Percentiles rank a stretch among this genome's conserved stretches.
Conservation (phyloP, 2,329 filamentous ascomycete species). For the Emmonsiellopsis sp. region DNA sequence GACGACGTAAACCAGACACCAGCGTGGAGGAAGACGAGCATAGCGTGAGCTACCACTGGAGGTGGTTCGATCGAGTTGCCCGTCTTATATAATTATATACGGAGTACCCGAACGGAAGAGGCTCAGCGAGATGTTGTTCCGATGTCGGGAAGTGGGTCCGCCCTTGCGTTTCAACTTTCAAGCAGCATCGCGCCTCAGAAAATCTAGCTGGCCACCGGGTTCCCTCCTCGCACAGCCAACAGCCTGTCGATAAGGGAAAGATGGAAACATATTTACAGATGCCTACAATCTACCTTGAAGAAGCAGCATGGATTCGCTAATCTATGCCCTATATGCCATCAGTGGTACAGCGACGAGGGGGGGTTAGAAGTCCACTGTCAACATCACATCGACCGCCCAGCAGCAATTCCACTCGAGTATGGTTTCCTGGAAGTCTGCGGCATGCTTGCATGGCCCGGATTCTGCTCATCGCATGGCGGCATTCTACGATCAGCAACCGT, state of each 20-base stretch:
- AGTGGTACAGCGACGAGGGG: not conserved
- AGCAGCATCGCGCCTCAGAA: not conserved
- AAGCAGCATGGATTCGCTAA: not conserved
- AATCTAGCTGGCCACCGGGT: not conserved
- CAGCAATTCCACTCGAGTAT: conserved; percentile 4
- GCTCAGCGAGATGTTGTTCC: conserved; percentile 1
- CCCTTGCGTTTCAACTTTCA: not conserved
- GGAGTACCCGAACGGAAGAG: conserved; percentile 2
- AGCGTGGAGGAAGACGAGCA: not conserved
- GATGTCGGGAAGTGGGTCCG: not conserved
- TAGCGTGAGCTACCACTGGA: conserved; percentile 4
- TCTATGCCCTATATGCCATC: conserved; percentile 4
- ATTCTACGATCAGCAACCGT: not conserved
- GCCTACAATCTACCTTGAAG: not conserved
- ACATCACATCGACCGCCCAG: conserved; percentile 4
- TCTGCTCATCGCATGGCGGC: not conserved
- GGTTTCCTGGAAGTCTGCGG: conserved; percentile 1
- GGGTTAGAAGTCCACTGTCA: conserved; percentile 2
- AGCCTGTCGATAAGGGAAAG: not conserved
- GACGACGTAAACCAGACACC: not conserved
- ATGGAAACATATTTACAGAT: conserved; percentile 5
- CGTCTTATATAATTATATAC: not conserved
- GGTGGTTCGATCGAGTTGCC: conserved; percentile 3
- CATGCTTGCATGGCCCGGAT: conserved; percentile 1
- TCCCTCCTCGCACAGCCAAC: not conserved